Base-by-base conservation (phyloP, 2,329 filamentous ascomycete species). In the Botryosphaeria agaves region DNA sequence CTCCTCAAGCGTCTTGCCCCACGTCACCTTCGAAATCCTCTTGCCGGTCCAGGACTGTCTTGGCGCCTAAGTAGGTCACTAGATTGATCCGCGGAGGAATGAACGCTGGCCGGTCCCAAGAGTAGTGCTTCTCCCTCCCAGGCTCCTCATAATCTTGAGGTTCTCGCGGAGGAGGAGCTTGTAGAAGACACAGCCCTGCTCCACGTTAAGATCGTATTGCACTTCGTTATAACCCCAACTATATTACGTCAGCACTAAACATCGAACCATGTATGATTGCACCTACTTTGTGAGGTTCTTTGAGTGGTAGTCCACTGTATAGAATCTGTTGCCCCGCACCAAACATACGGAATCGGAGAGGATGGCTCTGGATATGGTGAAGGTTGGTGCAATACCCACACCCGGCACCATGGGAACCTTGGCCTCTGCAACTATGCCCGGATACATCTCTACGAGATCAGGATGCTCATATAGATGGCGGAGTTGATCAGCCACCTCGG, bases 151-250 rank as follows among this genome's bases (percentile, higher is more conserved):
- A 37, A 85, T 84, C 37, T 66, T 70, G 34, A 64, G 55, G 50
- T 82, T 89, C 46, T 85, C 80, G 4, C 76, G 69, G 20, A 81
- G 60, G 47, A 85, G 76, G 20, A 91, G 64, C 59, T 89, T 91
- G 61, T 85, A 84, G 49, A 83, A 76, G 12, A 80, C 68, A 38
- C 74, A 80, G 57, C 83, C 82, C 46, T 89, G 75, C 52, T 89
- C 79, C 39, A 87, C 55, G 34, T 66, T 70, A 14, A 74, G 55
- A 41, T 91, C 79, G 33, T 76, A 81, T 14, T 78, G 64, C 3
- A 69, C 76, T 46, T 83, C 76, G 32, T 72, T 70, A 56, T 70
- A 87, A 14, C 82, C 82, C 81, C 81, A 92, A 53, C 35, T 36
- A n/a, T 2, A 14, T 14, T 11, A 18, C 4, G 18, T 29, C 28